Conservation (phyloP, 371 early-diverging fungal genomes). For the Nematocida sp. region DNA sequence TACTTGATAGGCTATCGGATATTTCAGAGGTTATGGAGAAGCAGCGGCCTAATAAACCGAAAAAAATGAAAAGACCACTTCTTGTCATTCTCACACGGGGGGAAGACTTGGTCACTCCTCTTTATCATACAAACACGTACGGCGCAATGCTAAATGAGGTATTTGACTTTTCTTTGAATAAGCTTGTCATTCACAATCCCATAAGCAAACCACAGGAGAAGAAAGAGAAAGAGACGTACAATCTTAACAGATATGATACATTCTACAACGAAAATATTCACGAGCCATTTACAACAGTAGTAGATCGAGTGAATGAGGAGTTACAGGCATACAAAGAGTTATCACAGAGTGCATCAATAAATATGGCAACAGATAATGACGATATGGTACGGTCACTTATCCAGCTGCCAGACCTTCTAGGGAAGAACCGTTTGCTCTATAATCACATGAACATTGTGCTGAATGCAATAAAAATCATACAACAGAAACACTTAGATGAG, state of each 20-base stretch:
- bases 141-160: constrained; percentile 90
- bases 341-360: constrained; percentile 64
- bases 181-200: constrained; percentile 72
- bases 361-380: constrained; percentile 60
- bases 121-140: constrained; percentile 94
- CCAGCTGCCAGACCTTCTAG: constrained; percentile 86
- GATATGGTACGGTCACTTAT: constrained; percentile 78
- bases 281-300: constrained; percentile 91
- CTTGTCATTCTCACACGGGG: constrained; percentile 86
- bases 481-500: constrained; percentile 85
- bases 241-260: constrained; percentile 79
- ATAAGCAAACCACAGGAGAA: constrained; percentile 11
- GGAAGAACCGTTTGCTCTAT: constrained; percentile 85
- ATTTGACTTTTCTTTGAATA: constrained; percentile 82
- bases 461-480: constrained; percentile 80
- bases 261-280: constrained; percentile 88
- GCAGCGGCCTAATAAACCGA: not conserved
- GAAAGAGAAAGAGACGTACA: constrained; percentile 74
- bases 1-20: constrained; percentile 7
- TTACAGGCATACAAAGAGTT: constrained; percentile 69
- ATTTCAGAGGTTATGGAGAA: constrained; percentile 3
- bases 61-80: constrained; percentile 71
- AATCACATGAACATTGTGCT: constrained; percentile 97
- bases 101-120: constrained; percentile 85
- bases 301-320: constrained; percentile 73